Evolutionary conservation across 768 basidiomycete species (phyloP).

Genomic region (Suillus decipiens): DNA sequence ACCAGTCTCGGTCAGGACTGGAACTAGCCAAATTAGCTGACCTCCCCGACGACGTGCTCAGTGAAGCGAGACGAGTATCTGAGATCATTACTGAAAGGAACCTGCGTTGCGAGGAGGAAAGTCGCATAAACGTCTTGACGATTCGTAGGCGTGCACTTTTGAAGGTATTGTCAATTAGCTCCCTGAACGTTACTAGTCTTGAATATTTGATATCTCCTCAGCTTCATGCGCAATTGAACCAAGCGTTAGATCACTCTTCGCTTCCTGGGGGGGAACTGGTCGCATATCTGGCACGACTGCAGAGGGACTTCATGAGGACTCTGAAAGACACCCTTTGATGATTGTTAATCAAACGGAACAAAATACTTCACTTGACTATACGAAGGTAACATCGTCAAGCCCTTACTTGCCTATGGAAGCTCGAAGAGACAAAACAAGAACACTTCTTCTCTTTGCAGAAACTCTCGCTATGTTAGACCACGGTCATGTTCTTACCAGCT

Average conservation of each 20-base stretch:
- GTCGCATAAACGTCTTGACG: slow-evolving; percentile 58
- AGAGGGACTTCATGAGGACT: slow-evolving; percentile 66
- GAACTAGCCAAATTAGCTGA: slow-evolving; percentile 89
- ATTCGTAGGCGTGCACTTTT: slow-evolving; percentile 68
- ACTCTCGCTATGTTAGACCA: not conserved
- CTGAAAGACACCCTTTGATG: slow-evolving; percentile 40
- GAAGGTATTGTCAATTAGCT: slow-evolving; percentile 45
- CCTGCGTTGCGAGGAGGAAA: slow-evolving; percentile 56
- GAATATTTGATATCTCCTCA: slow-evolving; percentile 28
- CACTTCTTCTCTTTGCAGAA: not conserved
- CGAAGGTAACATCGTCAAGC: not conserved
- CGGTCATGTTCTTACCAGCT: not conserved
- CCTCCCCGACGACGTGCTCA: slow-evolving; percentile 71
- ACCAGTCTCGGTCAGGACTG: slow-evolving; percentile 55
- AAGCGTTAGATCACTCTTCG: slow-evolving; percentile 71
- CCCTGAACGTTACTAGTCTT: not conserved
- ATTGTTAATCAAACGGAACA: not conserved
- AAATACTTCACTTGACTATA: not conserved
- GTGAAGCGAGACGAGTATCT: slow-evolving; percentile 63
- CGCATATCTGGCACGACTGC: slow-evolving; percentile 66
- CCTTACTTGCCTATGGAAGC: not conserved
- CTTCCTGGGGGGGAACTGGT: slow-evolving; percentile 72
- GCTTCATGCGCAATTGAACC: slow-evolving; percentile 74
- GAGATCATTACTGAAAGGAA: slow-evolving; percentile 59
- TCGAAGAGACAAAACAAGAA: not conserved